A percentile compares a stretch with the other conserved stretches of the same genome.
phyloP scores from a whole-genome alignment of 768 basidiomycete species.

The Tricholoma furcatifolium region DNA sequence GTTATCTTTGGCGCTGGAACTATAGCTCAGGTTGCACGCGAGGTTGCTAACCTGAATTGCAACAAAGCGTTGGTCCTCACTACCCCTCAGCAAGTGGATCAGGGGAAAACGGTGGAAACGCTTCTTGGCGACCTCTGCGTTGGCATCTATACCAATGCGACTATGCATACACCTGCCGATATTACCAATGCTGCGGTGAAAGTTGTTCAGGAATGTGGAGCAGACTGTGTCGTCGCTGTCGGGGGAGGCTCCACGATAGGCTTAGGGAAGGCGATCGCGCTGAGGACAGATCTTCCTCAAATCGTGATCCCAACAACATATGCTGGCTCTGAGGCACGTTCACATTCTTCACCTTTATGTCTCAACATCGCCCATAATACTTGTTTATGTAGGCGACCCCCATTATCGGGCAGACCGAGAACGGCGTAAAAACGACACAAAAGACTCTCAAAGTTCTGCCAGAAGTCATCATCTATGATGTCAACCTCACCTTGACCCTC shows the following conservation, averaged over 20 bases:
- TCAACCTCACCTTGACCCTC: constrained; percentile 34
- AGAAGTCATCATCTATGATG: constrained; percentile 39
- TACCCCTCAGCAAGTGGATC: constrained; percentile 27
- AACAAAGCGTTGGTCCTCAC: constrained; percentile 32
- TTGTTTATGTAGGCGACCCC: constrained; percentile 28
- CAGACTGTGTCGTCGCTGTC: constrained; percentile 35
- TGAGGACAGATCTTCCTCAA: constrained; percentile 37
- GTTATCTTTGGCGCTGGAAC: constrained; percentile 39
- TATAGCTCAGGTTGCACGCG: constrained; percentile 25
- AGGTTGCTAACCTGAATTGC: constrained; percentile 30
- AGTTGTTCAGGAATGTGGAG: constrained; percentile 21
- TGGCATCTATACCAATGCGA: constrained; percentile 36
- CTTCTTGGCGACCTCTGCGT: constrained; percentile 20
- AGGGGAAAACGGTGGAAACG: constrained; percentile 24
- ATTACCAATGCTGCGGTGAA: constrained; percentile 34
- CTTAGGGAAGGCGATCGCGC: constrained; percentile 38
- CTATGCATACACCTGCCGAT: constrained; percentile 39
- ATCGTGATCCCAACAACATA: constrained; percentile 40
- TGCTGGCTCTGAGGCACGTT: constrained; percentile 34
- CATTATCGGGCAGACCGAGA: constrained; percentile 39
- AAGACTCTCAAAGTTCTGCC: constrained; percentile 36
- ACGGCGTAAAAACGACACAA: constrained; percentile 38
- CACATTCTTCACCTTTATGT: background rate
- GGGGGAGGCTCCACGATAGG: constrained; percentile 39
- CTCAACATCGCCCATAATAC: background rate